phyloP scores from a whole-genome alignment of 2,329 filamentous ascomycete species.

The Fusarium nodosum region DNA sequence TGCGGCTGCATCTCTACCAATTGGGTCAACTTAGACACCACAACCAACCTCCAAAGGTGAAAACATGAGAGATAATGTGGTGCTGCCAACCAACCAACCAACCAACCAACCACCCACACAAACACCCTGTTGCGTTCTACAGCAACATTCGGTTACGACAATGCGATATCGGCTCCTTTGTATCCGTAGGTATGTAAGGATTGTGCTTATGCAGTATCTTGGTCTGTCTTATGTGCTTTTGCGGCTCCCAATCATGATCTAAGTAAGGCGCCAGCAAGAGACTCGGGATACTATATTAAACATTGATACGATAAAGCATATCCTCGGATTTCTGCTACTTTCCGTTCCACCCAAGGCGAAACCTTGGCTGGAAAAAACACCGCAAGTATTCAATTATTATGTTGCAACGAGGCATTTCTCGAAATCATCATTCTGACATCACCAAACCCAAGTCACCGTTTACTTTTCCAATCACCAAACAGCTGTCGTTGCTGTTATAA shows the following conservation, averaged over 20 bases:
- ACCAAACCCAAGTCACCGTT: conserved; percentile 6
- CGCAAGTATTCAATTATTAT: conserved; percentile 32
- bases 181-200: conserved; percentile 4
- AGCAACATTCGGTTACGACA: conserved; percentile 20
- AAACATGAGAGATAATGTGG: conserved; percentile 26
- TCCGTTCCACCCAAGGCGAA: conserved; percentile 33
- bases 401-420: conserved; percentile 35
- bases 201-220: background rate
- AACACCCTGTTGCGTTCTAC: conserved; percentile 28
- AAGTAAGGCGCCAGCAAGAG: conserved; percentile 12
- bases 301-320: background rate
- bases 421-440: conserved; percentile 41
- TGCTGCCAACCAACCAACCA: conserved; percentile 34
- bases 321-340: conserved; percentile 2
- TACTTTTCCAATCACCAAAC: background rate
- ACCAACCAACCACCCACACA: background rate
- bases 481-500: conserved; percentile 12
- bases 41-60: conserved; percentile 24
- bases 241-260: conserved; percentile 24
- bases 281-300: background rate
- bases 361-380: conserved; percentile 34
- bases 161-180: conserved; percentile 43
- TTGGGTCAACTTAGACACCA: conserved; percentile 24
- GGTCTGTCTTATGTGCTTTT: conserved; percentile 7
- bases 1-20: conserved; percentile 37